phyloP scores from a whole-genome alignment of 441 rosid species.

The Capsella rubella region DNA sequence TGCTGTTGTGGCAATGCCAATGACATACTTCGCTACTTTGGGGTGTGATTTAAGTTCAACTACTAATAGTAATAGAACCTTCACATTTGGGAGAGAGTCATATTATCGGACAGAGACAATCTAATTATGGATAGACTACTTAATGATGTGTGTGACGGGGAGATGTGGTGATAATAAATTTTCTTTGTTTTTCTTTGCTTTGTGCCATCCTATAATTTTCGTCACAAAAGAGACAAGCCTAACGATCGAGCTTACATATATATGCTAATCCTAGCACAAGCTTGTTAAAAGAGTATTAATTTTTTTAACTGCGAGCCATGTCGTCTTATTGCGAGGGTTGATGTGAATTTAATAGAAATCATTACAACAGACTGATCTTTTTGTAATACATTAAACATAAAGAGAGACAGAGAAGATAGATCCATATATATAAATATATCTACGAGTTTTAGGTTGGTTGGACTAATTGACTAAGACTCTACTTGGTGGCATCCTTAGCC shows the following conservation, averaged over 20 bases:
- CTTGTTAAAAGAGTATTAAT: neutral
- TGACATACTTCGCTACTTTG: no score
- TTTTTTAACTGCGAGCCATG: neutral
- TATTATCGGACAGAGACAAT: neutral
- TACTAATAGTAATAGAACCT: neutral
- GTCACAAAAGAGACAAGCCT: neutral
- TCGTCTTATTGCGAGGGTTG: neutral
- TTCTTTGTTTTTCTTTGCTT: neutral
- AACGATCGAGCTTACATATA: neutral
- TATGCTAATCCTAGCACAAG: neutral
- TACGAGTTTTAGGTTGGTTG: slow-evolving; percentile 15
- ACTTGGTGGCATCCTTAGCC: slow-evolving; percentile 38
- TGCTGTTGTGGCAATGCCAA: neutral
- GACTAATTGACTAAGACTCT: neutral
- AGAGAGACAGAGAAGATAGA: neutral
- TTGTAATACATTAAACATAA: slow-evolving; percentile 16
- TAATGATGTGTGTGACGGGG: neutral
- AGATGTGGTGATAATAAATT: neutral
- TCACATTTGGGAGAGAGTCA: neutral
- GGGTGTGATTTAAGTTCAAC: neutral
- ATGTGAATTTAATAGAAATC: slow-evolving; percentile 7
- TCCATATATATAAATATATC: neutral
- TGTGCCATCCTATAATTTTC: neutral
- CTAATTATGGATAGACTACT: neutral
- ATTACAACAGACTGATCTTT: slow-evolving; percentile 15